Evolutionary conservation across 495 filamentous ascomycete species (phyloP), one percentile per base, ranked within the genome.

Genomic region (Penicillium mononematosum): DNA sequence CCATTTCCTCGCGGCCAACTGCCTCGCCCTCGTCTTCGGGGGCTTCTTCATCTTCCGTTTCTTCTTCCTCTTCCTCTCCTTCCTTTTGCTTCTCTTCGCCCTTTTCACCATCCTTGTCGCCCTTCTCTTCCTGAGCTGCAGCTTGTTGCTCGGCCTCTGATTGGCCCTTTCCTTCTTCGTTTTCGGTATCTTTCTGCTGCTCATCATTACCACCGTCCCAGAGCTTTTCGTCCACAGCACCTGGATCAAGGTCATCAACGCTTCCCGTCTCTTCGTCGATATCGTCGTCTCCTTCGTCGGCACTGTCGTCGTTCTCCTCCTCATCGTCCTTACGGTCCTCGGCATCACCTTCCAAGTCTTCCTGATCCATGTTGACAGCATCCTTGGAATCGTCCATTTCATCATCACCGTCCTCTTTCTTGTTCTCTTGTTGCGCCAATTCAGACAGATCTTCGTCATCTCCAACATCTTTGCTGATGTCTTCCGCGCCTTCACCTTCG

Each of bases 401-500:
- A 12, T 89, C 85, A 10, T 88, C 84, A 31, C 85, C 84, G 45
- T 78, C 72, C 39, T 86, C 82, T 36, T 80, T 73, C 20, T 81
- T 77, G 31, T 85, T 80, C 41, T 81, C 78, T 58, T 96, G 86
- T 64, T 96, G 89, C 3, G 95, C 93, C 17, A 98, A 78, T 51
- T 99, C 95, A 2, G 88, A 86, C 12, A 99, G 70, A 70, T 98
- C 91, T 71, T 99, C 95, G 57, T 98, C 93, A 45, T 91, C 87
- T 57, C 89, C 82, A 46, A 99, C 86, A 66, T 98, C 93, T 63
- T 98, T 96, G 72, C 92, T 96, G 53, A 99, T 97, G 74, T 99
- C 92, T 65, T 98, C 91, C 2, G 87, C 91, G 24, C 92, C 95
- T 64, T 96, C 89, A 12, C 92, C 93, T 54, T 96, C 93, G 29